Evolutionary conservation across 2,329 filamentous ascomycete genomes (phyloP).

Genomic region (Pyricularia grisea): DNA sequence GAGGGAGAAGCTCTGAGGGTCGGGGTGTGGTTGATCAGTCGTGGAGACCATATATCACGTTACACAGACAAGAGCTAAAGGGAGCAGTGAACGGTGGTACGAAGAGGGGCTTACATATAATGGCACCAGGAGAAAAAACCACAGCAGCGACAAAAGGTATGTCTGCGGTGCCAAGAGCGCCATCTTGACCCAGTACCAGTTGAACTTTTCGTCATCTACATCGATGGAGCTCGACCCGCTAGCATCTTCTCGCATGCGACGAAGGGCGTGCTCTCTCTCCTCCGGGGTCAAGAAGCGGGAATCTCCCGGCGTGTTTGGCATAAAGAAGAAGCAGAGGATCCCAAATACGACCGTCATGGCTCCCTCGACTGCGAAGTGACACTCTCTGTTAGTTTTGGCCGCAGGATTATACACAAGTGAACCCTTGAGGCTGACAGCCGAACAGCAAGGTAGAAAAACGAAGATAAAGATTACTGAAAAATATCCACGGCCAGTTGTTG

Average conservation of each 20-base stretch:
- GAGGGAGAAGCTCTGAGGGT: constrained; percentile 26
- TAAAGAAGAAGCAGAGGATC: constrained; percentile 41
- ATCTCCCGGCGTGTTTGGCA: constrained; percentile 16
- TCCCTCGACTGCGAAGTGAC: constrained; percentile 35
- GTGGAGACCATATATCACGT: too few relatives aligned
- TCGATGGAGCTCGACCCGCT: constrained; percentile 14
- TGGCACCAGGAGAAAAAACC: constrained; percentile 17
- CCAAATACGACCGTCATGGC: constrained; percentile 51
- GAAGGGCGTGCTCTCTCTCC: constrained; percentile 13
- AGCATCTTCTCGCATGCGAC: constrained; percentile 14
- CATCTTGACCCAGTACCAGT: constrained; percentile 29
- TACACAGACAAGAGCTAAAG: neutral
- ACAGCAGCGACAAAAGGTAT: constrained; percentile 15
- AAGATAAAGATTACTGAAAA: constrained; percentile 23
- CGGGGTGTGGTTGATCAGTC: neutral
- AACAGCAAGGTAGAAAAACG: neutral
- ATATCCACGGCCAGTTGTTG: constrained; percentile 37
- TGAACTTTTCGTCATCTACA: constrained; percentile 26
- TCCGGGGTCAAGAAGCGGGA: constrained; percentile 17
- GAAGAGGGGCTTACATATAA: constrained; percentile 16
- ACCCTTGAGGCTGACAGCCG: neutral
- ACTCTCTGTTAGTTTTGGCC: neutral
- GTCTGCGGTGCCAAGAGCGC: constrained; percentile 19
- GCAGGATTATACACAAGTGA: too few relatives aligned
- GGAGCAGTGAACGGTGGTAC: neutral